phyloP scores from a whole-genome alignment of 2,329 filamentous ascomycete species.

The Xylaria sp. region DNA sequence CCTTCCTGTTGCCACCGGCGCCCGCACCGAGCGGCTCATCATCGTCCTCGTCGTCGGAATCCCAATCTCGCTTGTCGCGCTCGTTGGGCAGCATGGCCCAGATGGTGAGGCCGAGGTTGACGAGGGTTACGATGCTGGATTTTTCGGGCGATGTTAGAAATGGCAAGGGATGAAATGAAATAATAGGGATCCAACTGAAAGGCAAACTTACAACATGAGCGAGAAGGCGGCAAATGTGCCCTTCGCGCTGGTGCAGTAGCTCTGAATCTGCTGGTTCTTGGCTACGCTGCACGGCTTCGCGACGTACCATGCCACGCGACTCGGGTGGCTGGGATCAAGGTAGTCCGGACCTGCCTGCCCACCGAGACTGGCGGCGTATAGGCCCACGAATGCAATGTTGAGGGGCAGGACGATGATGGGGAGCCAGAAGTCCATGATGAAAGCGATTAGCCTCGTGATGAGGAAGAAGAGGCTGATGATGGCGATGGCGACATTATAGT shows the following conservation, averaged over 20 bases:
- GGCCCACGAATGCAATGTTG: conserved; percentile 66
- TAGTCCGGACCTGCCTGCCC: conserved; percentile 80
- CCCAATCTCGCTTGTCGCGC: conserved; percentile 60
- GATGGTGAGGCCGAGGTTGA: conserved; percentile 68
- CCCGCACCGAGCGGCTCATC: conserved; percentile 48
- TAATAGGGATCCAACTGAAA: not conserved
- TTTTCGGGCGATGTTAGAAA: conserved; percentile 23
- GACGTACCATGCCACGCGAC: conserved; percentile 79
- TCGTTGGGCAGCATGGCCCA: conserved; percentile 69
- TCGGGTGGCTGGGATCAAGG: conserved; percentile 71
- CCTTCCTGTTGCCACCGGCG: conserved; percentile 51
- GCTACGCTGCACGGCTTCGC: conserved; percentile 74
- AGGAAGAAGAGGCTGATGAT: conserved; percentile 81
- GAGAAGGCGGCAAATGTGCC: conserved; percentile 72
- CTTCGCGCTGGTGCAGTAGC: conserved; percentile 76
- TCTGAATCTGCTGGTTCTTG: conserved; percentile 61
- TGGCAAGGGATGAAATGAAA: not conserved
- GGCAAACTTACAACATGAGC: conserved; percentile 72
- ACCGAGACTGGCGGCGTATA: conserved; percentile 75
- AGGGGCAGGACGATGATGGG: conserved; percentile 71
- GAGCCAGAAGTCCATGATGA: conserved; percentile 77
- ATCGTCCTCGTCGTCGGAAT: conserved; percentile 54
- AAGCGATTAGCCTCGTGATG: conserved; percentile 74
- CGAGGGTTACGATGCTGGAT: conserved; percentile 70
- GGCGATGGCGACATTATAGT: conserved; percentile 81